Conservation (phyloP, 1,139 yeast genomes). For the Casaregolazyma lundiana region DNA sequence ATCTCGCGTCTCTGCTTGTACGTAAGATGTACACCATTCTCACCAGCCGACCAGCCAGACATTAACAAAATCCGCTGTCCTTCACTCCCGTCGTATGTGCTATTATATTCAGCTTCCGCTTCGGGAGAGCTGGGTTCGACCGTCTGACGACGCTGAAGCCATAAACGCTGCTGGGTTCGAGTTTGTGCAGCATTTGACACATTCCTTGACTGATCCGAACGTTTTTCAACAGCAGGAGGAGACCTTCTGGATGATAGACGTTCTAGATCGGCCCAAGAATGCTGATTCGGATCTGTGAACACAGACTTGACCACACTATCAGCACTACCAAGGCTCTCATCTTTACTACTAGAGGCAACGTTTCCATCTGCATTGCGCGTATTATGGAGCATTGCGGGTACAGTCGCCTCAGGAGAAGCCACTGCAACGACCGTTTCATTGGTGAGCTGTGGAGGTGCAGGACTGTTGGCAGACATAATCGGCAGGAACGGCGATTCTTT, state of each 20-base stretch:
- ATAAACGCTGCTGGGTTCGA: slow-evolving; percentile 74
- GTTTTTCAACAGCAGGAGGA: slow-evolving; percentile 2
- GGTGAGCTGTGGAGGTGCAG: slow-evolving; percentile 26
- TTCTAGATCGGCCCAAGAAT: slow-evolving; percentile 20
- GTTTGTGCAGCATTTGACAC: slow-evolving; percentile 35
- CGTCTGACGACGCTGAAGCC: slow-evolving; percentile 72
- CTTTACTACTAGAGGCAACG: not conserved
- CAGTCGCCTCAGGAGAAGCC: slow-evolving; percentile 12
- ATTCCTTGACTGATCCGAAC: not conserved
- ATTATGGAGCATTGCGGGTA: slow-evolving; percentile 2
- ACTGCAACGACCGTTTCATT: slow-evolving; percentile 26
- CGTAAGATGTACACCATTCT: slow-evolving; percentile 13
- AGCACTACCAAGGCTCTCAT: not conserved
- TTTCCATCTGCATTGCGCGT: not conserved
- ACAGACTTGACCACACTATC: not conserved
- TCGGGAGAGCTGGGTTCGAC: slow-evolving; percentile 2
- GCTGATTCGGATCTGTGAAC: slow-evolving; percentile 3
- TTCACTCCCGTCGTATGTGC: not conserved
- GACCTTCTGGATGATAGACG: slow-evolving; percentile 11
- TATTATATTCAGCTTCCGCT: not conserved
- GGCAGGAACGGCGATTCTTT: slow-evolving; percentile 15
- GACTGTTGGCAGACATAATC: slow-evolving; percentile 17
- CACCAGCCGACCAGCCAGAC: slow-evolving; percentile 11
- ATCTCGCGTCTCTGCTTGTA: slow-evolving; percentile 64
- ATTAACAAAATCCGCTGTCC: slow-evolving; percentile 2